These are phyloP conservation scores for Agrocybe pediades DNA, from an alignment of 768 basidiomycete species.

Conservation along the genomic window DNA sequence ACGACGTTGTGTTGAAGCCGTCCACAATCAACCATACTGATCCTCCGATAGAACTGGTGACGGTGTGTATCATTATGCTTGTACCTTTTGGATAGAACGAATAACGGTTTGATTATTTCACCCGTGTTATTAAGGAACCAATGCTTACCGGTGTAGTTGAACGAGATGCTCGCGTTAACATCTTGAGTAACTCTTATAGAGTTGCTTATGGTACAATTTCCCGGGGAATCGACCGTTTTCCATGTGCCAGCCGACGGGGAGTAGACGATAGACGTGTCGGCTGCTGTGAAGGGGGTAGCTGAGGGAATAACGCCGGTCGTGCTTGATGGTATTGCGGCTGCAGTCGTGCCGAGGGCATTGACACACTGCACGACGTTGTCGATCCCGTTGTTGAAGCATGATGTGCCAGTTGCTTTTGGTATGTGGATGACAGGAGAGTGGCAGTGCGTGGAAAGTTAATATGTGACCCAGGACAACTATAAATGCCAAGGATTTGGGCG, in stretches of 20 bases:
- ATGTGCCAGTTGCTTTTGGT: background rate
- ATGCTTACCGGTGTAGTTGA: slow-evolving; percentile 1
- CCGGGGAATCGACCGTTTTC: background rate
- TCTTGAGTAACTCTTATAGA: background rate
- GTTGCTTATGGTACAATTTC: background rate
- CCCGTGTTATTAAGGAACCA: no score
- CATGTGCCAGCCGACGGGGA: background rate
- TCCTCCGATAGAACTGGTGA: background rate
- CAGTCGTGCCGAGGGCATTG: background rate
- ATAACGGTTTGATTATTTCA: background rate
- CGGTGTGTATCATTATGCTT: background rate
- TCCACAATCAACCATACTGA: background rate
- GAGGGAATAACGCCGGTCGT: background rate
- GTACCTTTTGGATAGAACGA: background rate
- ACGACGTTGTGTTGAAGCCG: background rate
- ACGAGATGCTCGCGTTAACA: background rate
- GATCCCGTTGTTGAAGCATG: background rate
- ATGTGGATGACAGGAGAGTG: no score
- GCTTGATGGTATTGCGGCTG: background rate
- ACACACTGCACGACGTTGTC: background rate
- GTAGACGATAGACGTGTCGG: background rate
- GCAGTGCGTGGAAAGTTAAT: no score
- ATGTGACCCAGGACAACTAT: no score
- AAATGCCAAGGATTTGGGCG: no score
- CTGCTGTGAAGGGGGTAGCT: background rate